Percentiles rank a stretch among this genome's conserved stretches.
These are phyloP conservation scores for Cornus suecica DNA, from an alignment of 148 eudicot species.

Conservation along the genomic window DNA sequence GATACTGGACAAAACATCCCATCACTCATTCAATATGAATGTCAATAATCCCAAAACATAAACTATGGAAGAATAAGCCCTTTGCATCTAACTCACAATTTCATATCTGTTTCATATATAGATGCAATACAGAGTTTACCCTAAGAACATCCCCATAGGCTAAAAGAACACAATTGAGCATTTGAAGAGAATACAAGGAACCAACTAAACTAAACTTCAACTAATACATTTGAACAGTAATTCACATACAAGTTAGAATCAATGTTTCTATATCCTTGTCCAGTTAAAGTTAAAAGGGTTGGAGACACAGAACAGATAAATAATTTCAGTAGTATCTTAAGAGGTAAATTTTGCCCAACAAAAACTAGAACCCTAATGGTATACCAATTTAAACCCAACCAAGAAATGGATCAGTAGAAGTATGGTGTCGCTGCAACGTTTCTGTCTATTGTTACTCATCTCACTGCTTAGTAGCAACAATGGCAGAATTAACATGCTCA, in stretches of 20 bases:
- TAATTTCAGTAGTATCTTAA: not conserved
- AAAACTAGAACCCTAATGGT: not conserved
- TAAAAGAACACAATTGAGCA: not conserved
- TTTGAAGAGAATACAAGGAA: not conserved
- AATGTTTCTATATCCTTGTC: not conserved
- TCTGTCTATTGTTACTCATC: not conserved
- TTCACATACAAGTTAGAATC: not conserved
- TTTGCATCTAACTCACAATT: too few relatives aligned
- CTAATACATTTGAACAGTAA: not conserved
- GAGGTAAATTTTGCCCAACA: not conserved
- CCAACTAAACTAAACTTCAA: not conserved
- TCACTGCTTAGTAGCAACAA: conserved; percentile 4
- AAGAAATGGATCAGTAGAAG: not conserved
- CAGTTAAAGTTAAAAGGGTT: not conserved
- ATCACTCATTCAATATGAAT: too few relatives aligned
- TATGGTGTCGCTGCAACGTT: not conserved
- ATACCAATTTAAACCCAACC: not conserved
- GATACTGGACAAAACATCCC: too few relatives aligned
- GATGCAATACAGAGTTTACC: not conserved
- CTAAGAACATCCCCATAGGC: not conserved
- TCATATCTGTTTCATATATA: too few relatives aligned
- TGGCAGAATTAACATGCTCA: conserved; percentile 27
- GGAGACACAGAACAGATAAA: not conserved
- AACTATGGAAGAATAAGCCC: too few relatives aligned
- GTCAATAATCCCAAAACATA: too few relatives aligned